Percentiles rank a stretch among this genome's conserved stretches.
These are phyloP conservation scores for Erythrophleum ivorense DNA, from an alignment of 331 rosid genomes.

Conservation along the genomic window DNA sequence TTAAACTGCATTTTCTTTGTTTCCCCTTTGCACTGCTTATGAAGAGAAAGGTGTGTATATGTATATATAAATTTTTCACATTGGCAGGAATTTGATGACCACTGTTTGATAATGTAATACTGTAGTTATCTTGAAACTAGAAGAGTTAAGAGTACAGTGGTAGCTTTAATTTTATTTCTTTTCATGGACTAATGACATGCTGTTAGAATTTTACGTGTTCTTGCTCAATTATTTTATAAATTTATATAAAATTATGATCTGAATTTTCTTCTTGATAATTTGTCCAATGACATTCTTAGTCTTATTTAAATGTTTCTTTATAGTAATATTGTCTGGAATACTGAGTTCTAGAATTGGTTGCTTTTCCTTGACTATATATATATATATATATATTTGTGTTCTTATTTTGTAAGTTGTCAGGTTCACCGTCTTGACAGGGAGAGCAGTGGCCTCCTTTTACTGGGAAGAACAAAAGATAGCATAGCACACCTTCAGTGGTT, in stretches of 20 bases:
- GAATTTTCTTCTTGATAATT: not conserved
- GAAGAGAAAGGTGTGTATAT: not conserved
- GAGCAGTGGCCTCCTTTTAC: constrained; percentile 79
- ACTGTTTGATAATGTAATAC: too few species aligned
- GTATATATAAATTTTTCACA: too few species aligned
- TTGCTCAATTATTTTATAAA: constrained; percentile 24
- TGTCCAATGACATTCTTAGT: not conserved
- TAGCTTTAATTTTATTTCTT: not conserved
- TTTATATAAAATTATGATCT: not conserved
- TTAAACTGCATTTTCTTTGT: not conserved
- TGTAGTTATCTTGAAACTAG: not conserved
- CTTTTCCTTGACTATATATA: not conserved
- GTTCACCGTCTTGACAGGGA: constrained; percentile 96
- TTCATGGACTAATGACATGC: not conserved
- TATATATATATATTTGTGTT: constrained; percentile 1
- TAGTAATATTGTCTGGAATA: constrained; percentile 17
- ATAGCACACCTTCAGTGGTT: constrained; percentile 72
- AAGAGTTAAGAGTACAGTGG: not conserved
- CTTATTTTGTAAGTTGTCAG: constrained; percentile 47
- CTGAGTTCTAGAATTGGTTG: constrained; percentile 18
- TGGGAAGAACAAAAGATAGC: constrained; percentile 90
- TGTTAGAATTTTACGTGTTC: constrained; percentile 1
- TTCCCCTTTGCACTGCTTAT: not conserved
- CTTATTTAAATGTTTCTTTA: constrained; percentile 14
- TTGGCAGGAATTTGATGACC: too few species aligned